A percentile compares a stretch with the other conserved stretches of the same genome.
phyloP scores from a whole-genome alignment of 305 asterid genomes.

The Fraxinus sp. region DNA sequence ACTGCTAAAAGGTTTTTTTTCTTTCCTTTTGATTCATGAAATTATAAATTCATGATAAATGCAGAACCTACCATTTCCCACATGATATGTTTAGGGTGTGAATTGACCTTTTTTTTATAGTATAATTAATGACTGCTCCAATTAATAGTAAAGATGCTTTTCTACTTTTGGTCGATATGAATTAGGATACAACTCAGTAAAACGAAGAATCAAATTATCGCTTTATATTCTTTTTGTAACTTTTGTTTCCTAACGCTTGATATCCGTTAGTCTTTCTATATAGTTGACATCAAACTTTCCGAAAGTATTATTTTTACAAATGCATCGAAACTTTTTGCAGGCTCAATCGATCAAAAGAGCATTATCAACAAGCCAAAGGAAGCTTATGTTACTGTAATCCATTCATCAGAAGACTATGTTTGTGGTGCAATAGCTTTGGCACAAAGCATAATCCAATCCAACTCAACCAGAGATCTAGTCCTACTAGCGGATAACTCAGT shows the following conservation, averaged over 20 bases:
- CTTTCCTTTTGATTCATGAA: neutral
- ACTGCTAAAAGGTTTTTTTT: neutral
- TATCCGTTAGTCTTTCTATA: neutral
- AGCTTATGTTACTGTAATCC: constrained; percentile 66
- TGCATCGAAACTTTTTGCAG: neutral
- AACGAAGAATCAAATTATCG: neutral
- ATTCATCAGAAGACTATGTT: constrained; percentile 73
- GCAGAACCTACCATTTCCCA: neutral
- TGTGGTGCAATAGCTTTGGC: constrained; percentile 82
- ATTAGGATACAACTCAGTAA: neutral
- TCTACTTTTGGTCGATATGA: neutral
- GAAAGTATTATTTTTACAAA: neutral
- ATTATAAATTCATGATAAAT: neutral
- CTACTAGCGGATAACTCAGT: constrained; percentile 62
- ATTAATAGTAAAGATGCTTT: neutral
- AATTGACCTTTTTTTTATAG: neutral
- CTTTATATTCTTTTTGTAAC: neutral
- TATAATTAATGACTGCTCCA: neutral
- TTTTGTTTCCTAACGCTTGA: neutral
- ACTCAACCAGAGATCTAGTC: constrained; percentile 73
- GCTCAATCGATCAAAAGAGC: neutral
- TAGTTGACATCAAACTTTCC: neutral
- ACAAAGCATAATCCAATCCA: constrained; percentile 63
- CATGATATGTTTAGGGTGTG: neutral
- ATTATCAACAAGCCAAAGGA: constrained; percentile 28